Base-by-base conservation (phyloP, 192 early-diverging fungal genomes). In the Backusella macrospora region DNA sequence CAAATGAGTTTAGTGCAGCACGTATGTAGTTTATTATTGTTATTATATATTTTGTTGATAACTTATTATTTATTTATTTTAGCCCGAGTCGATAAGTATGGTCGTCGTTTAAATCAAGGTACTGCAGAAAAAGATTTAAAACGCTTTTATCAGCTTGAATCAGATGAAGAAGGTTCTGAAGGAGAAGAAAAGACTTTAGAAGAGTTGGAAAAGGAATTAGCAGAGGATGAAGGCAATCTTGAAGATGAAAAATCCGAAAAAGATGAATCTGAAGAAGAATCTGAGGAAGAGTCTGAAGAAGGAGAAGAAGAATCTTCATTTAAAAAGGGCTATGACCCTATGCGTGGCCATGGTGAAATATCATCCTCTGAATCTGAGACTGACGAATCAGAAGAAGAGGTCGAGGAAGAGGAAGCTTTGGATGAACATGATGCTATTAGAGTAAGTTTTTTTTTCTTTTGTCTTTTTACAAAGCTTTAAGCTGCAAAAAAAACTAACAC, bases 21-120 rank as follows among this genome's bases (percentile, higher is more conserved):
- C 88, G 88, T 90, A 82, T 76, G 85, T 80, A 7, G 29, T 16
- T 8, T 62, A 62, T 63, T 26, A 29, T 49, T 21, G 12, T 1
- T 34, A 21, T 16, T 12, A 14, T 18, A 15, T 42, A 44, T 3
- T 23, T 40, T 26, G 6, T 52, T 46, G 62, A n/a, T 44, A 26
- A 73, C 68, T 73, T n/a, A 67, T 1, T 6, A 8, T 34, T 62
- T 71, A 26, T 47, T 39, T 66, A 13, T n/a, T 69, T 6, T 76
- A 88, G 91, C 88, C 74, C 90, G 84, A 64, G 88, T 93, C 13
- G 93, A 95, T 79, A 91, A 92, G 74, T 94, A 94, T 74, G 93
- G 93, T 45, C 85, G 92, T 34, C 78, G 80, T 49, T 73, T 85
- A 45, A 76, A 89, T 65, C 70, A 80, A 49, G 45, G 77, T 38